phyloP scores from a whole-genome alignment of 108 stramenopile genomes.

The Skeletonema grethae region DNA sequence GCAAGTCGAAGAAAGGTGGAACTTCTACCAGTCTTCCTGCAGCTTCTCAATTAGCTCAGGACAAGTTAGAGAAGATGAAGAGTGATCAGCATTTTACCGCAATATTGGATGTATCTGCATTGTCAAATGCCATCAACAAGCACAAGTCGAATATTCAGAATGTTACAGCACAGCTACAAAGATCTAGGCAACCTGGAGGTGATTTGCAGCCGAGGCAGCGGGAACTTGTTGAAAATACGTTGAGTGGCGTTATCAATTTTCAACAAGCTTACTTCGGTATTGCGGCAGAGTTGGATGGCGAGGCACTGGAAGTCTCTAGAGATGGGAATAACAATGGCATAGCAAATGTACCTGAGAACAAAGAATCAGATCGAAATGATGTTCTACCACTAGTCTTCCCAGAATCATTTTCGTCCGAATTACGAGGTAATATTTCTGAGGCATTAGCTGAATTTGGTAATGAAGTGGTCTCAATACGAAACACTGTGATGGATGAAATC shows the following conservation, averaged over 20 bases:
- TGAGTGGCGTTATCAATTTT: slow-evolving; percentile 7
- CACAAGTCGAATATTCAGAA: slow-evolving; percentile 20
- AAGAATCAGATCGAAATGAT: background rate
- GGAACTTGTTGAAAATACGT: slow-evolving; percentile 31
- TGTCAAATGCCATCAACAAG: slow-evolving; percentile 6
- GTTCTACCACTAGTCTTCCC: slow-evolving; percentile 11
- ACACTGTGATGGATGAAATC: slow-evolving; percentile 15
- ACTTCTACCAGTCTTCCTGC: background rate
- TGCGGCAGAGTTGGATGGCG: slow-evolving; percentile 7
- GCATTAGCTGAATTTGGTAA: slow-evolving; percentile 15
- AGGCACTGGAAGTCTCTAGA: background rate
- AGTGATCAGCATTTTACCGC: background rate
- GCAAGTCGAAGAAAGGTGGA: background rate
- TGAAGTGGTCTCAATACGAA: slow-evolving; percentile 6
- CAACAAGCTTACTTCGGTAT: slow-evolving; percentile 8
- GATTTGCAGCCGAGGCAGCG: slow-evolving; percentile 37
- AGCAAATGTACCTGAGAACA: background rate
- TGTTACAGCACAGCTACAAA: slow-evolving; percentile 13
- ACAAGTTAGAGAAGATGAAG: slow-evolving; percentile 12
- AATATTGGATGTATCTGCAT: slow-evolving; percentile 10
- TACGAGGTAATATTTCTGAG: slow-evolving; percentile 8
- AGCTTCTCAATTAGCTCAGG: background rate
- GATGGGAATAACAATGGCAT: background rate
- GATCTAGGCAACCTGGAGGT: slow-evolving; percentile 14
- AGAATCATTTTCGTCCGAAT: slow-evolving; percentile 14